Evolutionary conservation across 192 early-diverging fungal genomes (phyloP).

Genomic region (Geosiphon pyriformis): DNA sequence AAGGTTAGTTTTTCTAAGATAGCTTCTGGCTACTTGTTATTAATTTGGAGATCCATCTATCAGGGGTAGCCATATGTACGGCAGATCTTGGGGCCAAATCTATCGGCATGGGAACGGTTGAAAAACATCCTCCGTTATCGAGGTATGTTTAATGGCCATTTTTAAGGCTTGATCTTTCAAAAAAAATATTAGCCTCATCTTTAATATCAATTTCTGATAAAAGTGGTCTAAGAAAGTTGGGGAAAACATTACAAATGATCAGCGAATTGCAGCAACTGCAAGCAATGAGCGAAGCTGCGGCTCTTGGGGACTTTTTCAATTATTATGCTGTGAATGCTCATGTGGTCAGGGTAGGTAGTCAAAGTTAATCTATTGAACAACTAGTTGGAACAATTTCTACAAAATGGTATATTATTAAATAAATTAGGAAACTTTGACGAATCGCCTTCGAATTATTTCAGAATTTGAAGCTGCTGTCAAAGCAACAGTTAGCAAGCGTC

Average conservation of each 20-base stretch:
- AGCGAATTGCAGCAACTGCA: constrained; percentile 34
- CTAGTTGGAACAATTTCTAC: neutral
- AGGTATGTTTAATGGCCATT: constrained; percentile 1
- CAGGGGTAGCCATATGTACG: constrained; percentile 12
- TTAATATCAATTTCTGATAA: neutral
- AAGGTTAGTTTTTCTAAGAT: constrained; percentile 4
- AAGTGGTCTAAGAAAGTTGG: constrained; percentile 18
- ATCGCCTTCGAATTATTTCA: constrained; percentile 33
- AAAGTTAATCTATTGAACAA: neutral
- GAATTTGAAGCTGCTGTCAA: constrained; percentile 37
- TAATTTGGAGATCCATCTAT: neutral
- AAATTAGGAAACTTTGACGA: constrained; percentile 28
- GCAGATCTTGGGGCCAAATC: constrained; percentile 12
- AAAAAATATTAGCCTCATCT: neutral
- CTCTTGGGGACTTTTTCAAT: constrained; percentile 21
- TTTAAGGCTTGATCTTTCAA: neutral
- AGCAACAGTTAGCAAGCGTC: constrained; percentile 36
- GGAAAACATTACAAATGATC: constrained; percentile 21
- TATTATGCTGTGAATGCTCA: constrained; percentile 23
- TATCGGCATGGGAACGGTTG: constrained; percentile 16
- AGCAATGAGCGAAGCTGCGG: constrained; percentile 27
- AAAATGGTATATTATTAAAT: neutral
- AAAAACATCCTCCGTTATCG: constrained; percentile 22
- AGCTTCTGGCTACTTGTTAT: neutral
- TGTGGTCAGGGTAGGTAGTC: constrained; percentile 13